phyloP scores from a whole-genome alignment of 768 basidiomycete species.

The Plicaturopsis crispa region DNA sequence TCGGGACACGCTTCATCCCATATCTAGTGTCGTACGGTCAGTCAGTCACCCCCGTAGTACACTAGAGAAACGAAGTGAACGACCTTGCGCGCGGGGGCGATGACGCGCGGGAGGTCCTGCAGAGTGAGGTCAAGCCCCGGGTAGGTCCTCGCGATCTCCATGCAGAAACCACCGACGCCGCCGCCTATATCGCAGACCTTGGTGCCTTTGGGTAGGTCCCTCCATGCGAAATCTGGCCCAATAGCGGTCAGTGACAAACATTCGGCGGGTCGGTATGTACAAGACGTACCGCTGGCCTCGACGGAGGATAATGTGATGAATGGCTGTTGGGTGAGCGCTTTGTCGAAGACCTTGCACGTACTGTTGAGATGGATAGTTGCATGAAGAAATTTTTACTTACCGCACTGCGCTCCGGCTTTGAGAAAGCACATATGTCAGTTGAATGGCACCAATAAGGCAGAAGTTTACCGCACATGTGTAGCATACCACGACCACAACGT shows the following conservation, averaged over 20 bases:
- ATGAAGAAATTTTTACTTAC: background rate
- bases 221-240: slow-evolving; percentile 23
- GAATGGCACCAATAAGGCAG: slow-evolving; percentile 14
- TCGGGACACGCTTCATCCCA: background rate
- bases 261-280: background rate
- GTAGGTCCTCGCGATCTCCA: slow-evolving; percentile 19
- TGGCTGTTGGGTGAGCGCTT: slow-evolving; percentile 10
- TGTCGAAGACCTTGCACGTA: background rate
- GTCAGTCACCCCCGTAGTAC: background rate
- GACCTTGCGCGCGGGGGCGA: slow-evolving; percentile 15
- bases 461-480: slow-evolving; percentile 17
- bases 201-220: slow-evolving; percentile 11
- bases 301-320: slow-evolving; percentile 15
- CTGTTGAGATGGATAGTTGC: background rate
- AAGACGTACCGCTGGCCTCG: slow-evolving; percentile 12
- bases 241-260: background rate
- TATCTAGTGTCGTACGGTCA: background rate
- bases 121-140: slow-evolving; percentile 22
- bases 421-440: background rate
- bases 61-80: background rate
- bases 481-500: no score
- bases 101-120: slow-evolving; percentile 20
- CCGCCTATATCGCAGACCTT: slow-evolving; percentile 27
- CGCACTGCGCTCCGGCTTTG: background rate
- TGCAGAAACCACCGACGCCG: slow-evolving; percentile 21